These are phyloP conservation scores for Friedmanniomyces simplex DNA, from an alignment of 495 filamentous ascomycete genomes.

Conservation along the genomic window DNA sequence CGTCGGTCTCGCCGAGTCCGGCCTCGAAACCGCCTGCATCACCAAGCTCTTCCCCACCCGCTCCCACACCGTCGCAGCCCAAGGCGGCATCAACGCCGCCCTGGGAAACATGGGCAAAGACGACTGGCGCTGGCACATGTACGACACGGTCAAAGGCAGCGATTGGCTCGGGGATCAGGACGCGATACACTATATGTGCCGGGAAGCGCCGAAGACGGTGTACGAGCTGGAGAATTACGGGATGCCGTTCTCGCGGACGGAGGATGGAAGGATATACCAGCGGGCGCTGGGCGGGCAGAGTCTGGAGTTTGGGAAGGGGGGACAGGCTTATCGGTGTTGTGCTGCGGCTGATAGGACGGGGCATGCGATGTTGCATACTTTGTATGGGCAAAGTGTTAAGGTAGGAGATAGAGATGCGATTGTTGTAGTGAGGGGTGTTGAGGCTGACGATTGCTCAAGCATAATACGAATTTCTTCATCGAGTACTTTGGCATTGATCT, in stretches of 20 bases:
- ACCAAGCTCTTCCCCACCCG: slow-evolving; percentile 89
- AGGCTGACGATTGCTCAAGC: slow-evolving; percentile 35
- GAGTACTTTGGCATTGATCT: slow-evolving; percentile 96
- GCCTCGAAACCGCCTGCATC: slow-evolving; percentile 97
- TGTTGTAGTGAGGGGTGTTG: not conserved
- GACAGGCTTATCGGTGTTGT: slow-evolving; percentile 93
- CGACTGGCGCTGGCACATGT: slow-evolving; percentile 99
- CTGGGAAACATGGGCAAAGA: slow-evolving; percentile 89
- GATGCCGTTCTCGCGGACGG: slow-evolving; percentile 93
- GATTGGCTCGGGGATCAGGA: slow-evolving; percentile 99
- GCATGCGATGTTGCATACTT: slow-evolving; percentile 90
- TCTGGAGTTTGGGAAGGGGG: slow-evolving; percentile 87
- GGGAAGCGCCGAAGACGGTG: slow-evolving; percentile 82
- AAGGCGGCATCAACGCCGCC: slow-evolving; percentile 91
- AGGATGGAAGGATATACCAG: slow-evolving; percentile 95
- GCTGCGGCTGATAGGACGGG: slow-evolving; percentile 93
- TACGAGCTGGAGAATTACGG: slow-evolving; percentile 96
- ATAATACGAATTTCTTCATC: slow-evolving; percentile 99
- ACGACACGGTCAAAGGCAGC: slow-evolving; percentile 96
- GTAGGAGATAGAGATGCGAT: not conserved
- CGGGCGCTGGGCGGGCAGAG: slow-evolving; percentile 96
- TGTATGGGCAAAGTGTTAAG: slow-evolving; percentile 87
- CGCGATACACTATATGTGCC: slow-evolving; percentile 98
- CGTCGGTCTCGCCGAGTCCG: slow-evolving; percentile 92
- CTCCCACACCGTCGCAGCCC: slow-evolving; percentile 90